Percentiles rank a stretch among this genome's conserved stretches.
phyloP scores from a whole-genome alignment of 768 basidiomycete genomes.

The Lyophyllum atratum region DNA sequence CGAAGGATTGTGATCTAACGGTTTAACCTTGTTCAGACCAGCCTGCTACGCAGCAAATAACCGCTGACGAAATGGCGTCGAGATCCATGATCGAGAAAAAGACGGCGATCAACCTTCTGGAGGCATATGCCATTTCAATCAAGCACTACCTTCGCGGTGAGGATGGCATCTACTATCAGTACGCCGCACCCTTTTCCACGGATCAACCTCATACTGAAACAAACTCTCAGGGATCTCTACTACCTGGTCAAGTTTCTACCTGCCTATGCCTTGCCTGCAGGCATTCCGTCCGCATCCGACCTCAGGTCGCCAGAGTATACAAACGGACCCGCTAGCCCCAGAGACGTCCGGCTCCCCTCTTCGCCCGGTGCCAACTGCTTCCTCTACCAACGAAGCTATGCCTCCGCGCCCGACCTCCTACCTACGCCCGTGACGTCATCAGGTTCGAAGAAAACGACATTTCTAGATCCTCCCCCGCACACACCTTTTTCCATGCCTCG shows the following conservation, averaged over 20 bases:
- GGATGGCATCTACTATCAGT: slow-evolving; percentile 50
- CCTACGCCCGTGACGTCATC: slow-evolving; percentile 28
- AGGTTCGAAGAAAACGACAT: slow-evolving; percentile 18
- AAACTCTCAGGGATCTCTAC: slow-evolving; percentile 53
- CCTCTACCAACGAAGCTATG: slow-evolving; percentile 22
- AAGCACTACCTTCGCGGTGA: slow-evolving; percentile 74
- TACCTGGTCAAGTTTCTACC: slow-evolving; percentile 76
- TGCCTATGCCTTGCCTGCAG: slow-evolving; percentile 56
- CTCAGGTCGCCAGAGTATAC: slow-evolving; percentile 5
- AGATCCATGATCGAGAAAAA: slow-evolving; percentile 66
- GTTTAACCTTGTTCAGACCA: slow-evolving; percentile 19
- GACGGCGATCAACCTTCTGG: slow-evolving; percentile 64
- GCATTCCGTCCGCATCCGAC: slow-evolving; percentile 43
- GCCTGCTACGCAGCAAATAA: slow-evolving; percentile 18
- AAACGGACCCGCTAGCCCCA: slow-evolving; percentile 6
- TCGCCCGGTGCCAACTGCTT: slow-evolving; percentile 16
- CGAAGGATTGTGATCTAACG: not conserved
- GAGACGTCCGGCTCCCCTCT: slow-evolving; percentile 7
- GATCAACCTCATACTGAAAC: not conserved
- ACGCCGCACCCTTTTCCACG: slow-evolving; percentile 16
- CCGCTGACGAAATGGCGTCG: slow-evolving; percentile 35
- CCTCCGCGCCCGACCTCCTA: slow-evolving; percentile 19
- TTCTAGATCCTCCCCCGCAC: not conserved
- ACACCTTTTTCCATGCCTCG: not conserved
- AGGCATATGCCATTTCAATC: slow-evolving; percentile 64